These are phyloP conservation scores for Apium graveolens DNA, from an alignment of 129 eudicot species.

Conservation along the genomic window DNA sequence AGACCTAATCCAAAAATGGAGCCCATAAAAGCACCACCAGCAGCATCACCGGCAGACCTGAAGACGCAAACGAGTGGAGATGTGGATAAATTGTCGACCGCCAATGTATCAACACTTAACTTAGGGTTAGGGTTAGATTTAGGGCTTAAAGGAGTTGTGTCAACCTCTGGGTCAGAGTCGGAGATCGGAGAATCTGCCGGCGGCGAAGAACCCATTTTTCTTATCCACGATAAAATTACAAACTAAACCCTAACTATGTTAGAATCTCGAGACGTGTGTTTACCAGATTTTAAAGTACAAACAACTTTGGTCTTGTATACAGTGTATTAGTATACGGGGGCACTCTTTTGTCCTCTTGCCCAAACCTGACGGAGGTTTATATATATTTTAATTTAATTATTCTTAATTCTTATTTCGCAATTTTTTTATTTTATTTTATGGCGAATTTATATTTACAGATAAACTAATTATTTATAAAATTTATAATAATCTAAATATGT, in stretches of 20 bases:
- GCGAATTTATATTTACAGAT: not conserved
- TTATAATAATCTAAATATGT: no score
- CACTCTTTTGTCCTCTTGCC: not conserved
- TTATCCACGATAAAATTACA: slow-evolving; percentile 1
- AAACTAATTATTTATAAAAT: no score
- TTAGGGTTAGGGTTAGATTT: slow-evolving; percentile 27
- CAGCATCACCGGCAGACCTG: slow-evolving; percentile 62
- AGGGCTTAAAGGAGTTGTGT: not conserved
- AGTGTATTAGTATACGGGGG: not conserved
- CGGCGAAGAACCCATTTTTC: slow-evolving; percentile 32
- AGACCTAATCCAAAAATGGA: slow-evolving; percentile 79
- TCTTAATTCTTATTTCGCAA: not conserved
- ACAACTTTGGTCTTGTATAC: not conserved
- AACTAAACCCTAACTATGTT: slow-evolving; percentile 30
- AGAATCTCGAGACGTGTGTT: not conserved
- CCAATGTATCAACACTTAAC: slow-evolving; percentile 28
- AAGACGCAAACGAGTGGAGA: slow-evolving; percentile 41
- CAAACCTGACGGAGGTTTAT: not conserved
- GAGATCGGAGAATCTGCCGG: slow-evolving; percentile 39
- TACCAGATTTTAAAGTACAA: not conserved
- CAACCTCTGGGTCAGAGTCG: slow-evolving; percentile 43
- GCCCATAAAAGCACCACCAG: slow-evolving; percentile 81
- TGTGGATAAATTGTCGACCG: slow-evolving; percentile 35
- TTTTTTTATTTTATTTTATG: not conserved
- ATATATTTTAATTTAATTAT: no score